These are phyloP conservation scores for Lactarius trivialis DNA, from an alignment of 768 basidiomycete genomes.

Conservation along the genomic window DNA sequence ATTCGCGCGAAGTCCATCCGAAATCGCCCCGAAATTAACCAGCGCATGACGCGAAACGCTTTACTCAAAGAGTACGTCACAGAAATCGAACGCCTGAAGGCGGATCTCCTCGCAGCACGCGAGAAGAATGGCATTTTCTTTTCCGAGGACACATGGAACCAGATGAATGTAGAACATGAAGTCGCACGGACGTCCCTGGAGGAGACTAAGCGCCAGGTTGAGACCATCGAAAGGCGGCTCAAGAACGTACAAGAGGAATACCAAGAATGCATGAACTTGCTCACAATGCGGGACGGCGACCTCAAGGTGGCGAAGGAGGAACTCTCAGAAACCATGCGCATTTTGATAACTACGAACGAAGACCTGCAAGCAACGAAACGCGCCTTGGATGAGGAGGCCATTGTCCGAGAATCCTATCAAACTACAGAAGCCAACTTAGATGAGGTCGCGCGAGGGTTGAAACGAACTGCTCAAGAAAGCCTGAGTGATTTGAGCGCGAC, in stretches of 20 bases:
- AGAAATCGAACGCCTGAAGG: conserved; percentile 90
- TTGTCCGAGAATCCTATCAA: conserved; percentile 73
- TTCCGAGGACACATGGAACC: conserved; percentile 84
- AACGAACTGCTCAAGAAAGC: conserved; percentile 58
- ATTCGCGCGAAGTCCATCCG: conserved; percentile 90
- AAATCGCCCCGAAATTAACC: conserved; percentile 93
- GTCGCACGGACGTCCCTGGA: conserved; percentile 67
- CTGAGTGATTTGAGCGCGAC: conserved; percentile 62
- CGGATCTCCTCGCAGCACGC: conserved; percentile 81
- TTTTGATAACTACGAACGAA: conserved; percentile 46
- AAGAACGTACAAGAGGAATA: conserved; percentile 80
- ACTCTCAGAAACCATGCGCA: conserved; percentile 45
- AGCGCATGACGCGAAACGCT: conserved; percentile 86
- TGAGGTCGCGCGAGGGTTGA: conserved; percentile 63
- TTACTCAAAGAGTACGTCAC: conserved; percentile 89
- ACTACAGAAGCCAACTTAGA: conserved; percentile 66
- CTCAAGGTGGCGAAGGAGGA: conserved; percentile 54
- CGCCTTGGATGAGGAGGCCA: conserved; percentile 71
- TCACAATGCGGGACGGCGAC: conserved; percentile 73
- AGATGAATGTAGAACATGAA: conserved; percentile 73
- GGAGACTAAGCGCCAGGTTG: conserved; percentile 77
- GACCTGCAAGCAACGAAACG: conserved; percentile 53
- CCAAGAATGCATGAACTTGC: conserved; percentile 75
- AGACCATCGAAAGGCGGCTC: conserved; percentile 79
- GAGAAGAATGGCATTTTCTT: conserved; percentile 97